Conservation (phyloP, 2,329 filamentous ascomycete species). For the Pseudogymnoascus sp. region DNA sequence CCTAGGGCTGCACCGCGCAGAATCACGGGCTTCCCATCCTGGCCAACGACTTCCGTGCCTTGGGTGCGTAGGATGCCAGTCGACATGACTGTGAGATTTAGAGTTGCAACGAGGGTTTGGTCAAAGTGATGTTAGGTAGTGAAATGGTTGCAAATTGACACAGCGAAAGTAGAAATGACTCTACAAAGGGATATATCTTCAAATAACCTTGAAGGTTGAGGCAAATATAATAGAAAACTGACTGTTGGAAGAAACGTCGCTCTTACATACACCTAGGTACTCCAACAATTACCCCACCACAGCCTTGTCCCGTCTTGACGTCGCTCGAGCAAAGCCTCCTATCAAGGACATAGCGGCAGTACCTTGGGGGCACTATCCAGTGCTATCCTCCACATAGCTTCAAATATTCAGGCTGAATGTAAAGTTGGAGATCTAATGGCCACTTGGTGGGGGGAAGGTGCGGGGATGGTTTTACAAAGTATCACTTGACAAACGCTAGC, state of each 20-base stretch:
- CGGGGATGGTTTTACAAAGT: neutral
- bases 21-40: slow-evolving; percentile 23
- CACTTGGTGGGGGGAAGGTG: neutral
- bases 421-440: neutral
- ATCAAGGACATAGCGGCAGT: neutral
- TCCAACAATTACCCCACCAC: neutral
- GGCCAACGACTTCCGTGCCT: slow-evolving; percentile 30
- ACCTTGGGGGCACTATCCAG: neutral
- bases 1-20: slow-evolving; percentile 2
- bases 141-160: neutral
- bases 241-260: neutral
- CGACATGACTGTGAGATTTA: slow-evolving; percentile 15
- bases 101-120: neutral
- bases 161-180: neutral
- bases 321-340: neutral
- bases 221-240: neutral
- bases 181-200: neutral
- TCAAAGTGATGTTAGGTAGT: neutral
- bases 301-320: slow-evolving; percentile 1
- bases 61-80: slow-evolving; percentile 28
- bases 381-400: neutral
- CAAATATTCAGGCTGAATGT: neutral
- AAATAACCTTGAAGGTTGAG: neutral
- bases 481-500: slow-evolving; percentile 6
- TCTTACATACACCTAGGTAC: neutral